Base-by-base conservation (phyloP, 108 stramenopile species). In the Nitzschia palea region DNA sequence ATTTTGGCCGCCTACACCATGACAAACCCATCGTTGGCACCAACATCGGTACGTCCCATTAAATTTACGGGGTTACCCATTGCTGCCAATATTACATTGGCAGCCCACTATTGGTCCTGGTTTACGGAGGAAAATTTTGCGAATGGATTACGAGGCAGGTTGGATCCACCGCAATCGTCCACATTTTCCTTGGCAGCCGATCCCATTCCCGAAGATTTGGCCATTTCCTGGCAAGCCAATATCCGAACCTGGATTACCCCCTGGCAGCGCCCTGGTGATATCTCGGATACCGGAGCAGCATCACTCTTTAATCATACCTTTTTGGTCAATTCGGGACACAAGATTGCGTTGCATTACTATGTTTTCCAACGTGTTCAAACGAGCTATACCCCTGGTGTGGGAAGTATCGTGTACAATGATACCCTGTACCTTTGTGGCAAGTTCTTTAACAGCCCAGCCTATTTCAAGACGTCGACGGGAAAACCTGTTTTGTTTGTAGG, bases 401-500 rank as follows among this genome's bases (percentile, higher is more conserved):
- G 31, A 0, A 44, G 33, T 45, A 44, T 76, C 25, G 33, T 60
- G 4, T 26, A 55, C 17, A 14, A 18, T 22, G 67, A 68, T 28
- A 58, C 58, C 14, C 4, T 6, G 14, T 68, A 58, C 33, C 34
- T 68, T 0, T 58, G 67, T 33, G 44, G 37, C n/a, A 27, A 17
- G 15, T 79, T 69, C 33, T 55, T 79, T 25, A 35, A 66, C 12
- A 47, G 74, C 40, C 62, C 68, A 44, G 74, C 65, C 32, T 79
- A 79, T 44, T 60, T 52, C 29, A 1, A 3, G 12, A 73, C 73
- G 25, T 47, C 36, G 4, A 61, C 35, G 20, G 51, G 67, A 18
- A 45, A 50, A 14, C 77, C 77, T 35, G 77, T 78, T 1, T 29
- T 78, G 14, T 73, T 67, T 36, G 17, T 78, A 20, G 67, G 67